Percentiles rank a stretch among this genome's conserved stretches.
These are phyloP conservation scores for Akanthomyces dipterigenus DNA, from an alignment of 2,329 filamentous ascomycete species.

Conservation along the genomic window DNA sequence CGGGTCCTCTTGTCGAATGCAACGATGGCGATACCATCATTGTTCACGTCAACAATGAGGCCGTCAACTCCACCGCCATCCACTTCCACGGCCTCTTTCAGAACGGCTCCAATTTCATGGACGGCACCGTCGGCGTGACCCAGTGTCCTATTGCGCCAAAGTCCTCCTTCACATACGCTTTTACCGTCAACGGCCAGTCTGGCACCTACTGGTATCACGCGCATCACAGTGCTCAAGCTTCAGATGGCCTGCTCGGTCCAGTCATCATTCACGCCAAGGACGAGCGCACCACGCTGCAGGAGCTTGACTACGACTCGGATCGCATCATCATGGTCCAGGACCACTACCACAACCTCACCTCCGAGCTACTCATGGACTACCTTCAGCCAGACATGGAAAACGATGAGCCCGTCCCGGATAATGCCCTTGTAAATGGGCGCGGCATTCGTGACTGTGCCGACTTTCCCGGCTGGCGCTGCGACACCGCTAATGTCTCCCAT, in stretches of 20 bases:
- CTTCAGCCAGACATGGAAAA: constrained; percentile 47
- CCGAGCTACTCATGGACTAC: constrained; percentile 45
- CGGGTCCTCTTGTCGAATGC: constrained; percentile 64
- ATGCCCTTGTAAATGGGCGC: constrained; percentile 55
- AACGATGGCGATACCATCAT: constrained; percentile 68
- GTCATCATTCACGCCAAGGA: constrained; percentile 57
- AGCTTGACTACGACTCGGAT: constrained; percentile 36
- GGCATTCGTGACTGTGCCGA: constrained; percentile 28
- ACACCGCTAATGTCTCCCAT: constrained; percentile 26
- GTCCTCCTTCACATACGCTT: constrained; percentile 58
- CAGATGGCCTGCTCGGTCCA: constrained; percentile 62
- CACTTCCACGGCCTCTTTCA: constrained; percentile 78
- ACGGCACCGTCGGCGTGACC: constrained; percentile 61
- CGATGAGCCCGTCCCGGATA: constrained; percentile 60
- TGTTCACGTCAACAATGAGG: constrained; percentile 61
- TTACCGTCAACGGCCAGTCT: constrained; percentile 48
- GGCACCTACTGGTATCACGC: constrained; percentile 57
- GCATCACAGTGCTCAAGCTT: constrained; percentile 57
- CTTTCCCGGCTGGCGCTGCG: constrained; percentile 36
- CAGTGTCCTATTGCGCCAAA: constrained; percentile 62
- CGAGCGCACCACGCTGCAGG: constrained; percentile 24
- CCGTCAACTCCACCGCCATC: constrained; percentile 58
- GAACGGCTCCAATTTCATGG: constrained; percentile 68
- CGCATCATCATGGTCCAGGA: constrained; percentile 63
- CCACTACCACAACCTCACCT: constrained; percentile 59